phyloP scores from a whole-genome alignment of 2,329 filamentous ascomycete genomes.

The Calonectria hongkongensis region DNA sequence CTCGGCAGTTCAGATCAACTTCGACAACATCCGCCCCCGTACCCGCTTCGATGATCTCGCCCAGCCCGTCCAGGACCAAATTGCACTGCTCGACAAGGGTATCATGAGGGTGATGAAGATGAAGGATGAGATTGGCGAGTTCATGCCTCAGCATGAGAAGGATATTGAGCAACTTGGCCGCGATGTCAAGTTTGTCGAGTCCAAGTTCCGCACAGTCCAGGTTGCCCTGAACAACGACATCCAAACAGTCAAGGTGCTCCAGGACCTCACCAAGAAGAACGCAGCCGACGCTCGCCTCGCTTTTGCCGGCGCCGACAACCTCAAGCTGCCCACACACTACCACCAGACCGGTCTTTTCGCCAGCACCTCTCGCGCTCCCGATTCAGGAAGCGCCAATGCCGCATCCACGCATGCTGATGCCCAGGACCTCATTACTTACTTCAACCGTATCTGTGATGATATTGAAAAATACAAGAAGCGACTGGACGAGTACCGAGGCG shows the following conservation, averaged over 20 bases:
- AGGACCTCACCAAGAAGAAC: conserved; percentile 76
- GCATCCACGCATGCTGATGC: conserved; percentile 62
- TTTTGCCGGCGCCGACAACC: conserved; percentile 84
- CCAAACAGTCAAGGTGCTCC: conserved; percentile 78
- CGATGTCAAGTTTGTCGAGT: conserved; percentile 70
- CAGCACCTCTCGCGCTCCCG: conserved; percentile 55
- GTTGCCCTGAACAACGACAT: conserved; percentile 73
- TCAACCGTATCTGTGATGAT: conserved; percentile 66
- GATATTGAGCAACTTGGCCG: conserved; percentile 68
- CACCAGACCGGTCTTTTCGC: conserved; percentile 68
- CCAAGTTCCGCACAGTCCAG: conserved; percentile 67
- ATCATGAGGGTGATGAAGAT: conserved; percentile 88
- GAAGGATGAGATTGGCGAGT: conserved; percentile 84
- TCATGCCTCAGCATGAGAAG: conserved; percentile 74
- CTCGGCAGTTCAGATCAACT: conserved; percentile 86
- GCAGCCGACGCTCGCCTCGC: conserved; percentile 81
- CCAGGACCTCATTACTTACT: conserved; percentile 67
- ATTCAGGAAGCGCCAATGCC: conserved; percentile 57
- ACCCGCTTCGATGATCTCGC: conserved; percentile 94
- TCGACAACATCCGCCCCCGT: conserved; percentile 86
- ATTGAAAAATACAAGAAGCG: conserved; percentile 66
- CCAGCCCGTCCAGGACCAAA: conserved; percentile 85
- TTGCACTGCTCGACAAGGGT: conserved; percentile 85
- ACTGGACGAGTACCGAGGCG: conserved; percentile 66
- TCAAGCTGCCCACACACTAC: conserved; percentile 79